Percentiles rank a stretch among this genome's conserved stretches.
These are phyloP conservation scores for Rauvolfia tetraphylla DNA, from an alignment of 257 asterid species.

Conservation along the genomic window DNA sequence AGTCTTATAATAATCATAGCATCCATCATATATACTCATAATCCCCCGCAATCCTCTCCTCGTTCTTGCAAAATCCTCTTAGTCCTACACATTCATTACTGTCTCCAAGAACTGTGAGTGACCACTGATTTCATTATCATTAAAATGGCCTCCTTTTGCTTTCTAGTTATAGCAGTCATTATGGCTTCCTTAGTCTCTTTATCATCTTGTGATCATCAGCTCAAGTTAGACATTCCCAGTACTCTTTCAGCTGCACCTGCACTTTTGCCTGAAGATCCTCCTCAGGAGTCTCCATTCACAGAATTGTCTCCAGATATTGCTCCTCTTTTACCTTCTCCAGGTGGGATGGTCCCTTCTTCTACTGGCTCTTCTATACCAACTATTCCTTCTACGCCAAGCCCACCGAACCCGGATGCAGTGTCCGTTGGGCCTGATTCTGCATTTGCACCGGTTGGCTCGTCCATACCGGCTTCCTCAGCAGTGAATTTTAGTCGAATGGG, in stretches of 20 bases:
- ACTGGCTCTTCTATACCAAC: constrained; percentile 36
- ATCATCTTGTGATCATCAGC: constrained; percentile 23
- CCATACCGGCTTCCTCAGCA: constrained; percentile 39
- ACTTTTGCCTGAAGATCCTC: constrained; percentile 33
- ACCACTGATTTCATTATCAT: constrained; percentile 33
- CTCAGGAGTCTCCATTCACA: constrained; percentile 31
- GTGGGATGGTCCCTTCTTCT: constrained; percentile 20
- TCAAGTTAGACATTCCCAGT: constrained; percentile 6
- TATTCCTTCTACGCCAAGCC: constrained; percentile 56
- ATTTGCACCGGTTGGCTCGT: constrained; percentile 37
- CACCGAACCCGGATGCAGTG: constrained; percentile 44
- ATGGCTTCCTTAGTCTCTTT: constrained; percentile 27
- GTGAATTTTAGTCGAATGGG: constrained; percentile 17
- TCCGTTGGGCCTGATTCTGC: constrained; percentile 49
- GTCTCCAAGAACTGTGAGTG: constrained; percentile 22
- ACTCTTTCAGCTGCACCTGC: constrained; percentile 39
- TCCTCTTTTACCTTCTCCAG: constrained; percentile 65
- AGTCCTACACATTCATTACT: background rate
- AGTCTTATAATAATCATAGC: constrained; percentile 19
- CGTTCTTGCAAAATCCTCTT: background rate
- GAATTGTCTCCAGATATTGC: constrained; percentile 56
- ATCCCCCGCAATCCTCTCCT: constrained; percentile 4
- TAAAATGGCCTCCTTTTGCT: constrained; percentile 36
- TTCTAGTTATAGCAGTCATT: constrained; percentile 27
- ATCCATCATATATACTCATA: constrained; percentile 11